Evolutionary conservation across 352 stramenopile genomes (phyloP), one percentile per base, ranked within the genome.

Genomic region (Phytopythium chamaehyphon): DNA sequence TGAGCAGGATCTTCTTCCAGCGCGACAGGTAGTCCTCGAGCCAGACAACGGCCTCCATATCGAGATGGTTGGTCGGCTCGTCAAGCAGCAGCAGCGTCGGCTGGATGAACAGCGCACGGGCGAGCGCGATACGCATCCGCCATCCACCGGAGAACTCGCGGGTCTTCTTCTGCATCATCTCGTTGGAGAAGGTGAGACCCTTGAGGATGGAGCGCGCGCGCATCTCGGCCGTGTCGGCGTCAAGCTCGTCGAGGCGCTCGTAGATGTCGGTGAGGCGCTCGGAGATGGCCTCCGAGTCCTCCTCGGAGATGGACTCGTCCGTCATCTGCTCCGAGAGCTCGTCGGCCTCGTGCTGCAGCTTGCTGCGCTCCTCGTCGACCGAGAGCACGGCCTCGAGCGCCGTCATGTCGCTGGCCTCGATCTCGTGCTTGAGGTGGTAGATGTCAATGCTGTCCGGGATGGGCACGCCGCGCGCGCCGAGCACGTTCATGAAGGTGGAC

Each of bases 11-110:
- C 64, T 98, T 98, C 66, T 96, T 96, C 92, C 95, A 98, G 67
- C 90, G 94, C 46, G 84, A 82, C 36, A 99, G 65, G 66, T 99
- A 99, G 73, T 99, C 93, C 66, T 99, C 97, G 7, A 99, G 76
- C 97, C 97, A 99, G 48, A 99, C 96, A 15, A 98, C 96, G 37
- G 96, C 96, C 70, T 99, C 93, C 89, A 99, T 98, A 68, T 99
- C 96, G 62, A 98, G 82, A 62, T 96, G 86, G 62, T 97, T 98
- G 24, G 94, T 98, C 14, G 95, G 94, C 69, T 98, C 93, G 79
- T 98, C 93, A 6, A 98, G 75, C 57, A 98, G 64, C 61, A 98
- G 64, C 55, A 98, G 69, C 31, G 88, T 97, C 22, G 95, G 94
- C 70, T 98, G 85, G 69, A 99, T 97, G 66, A 99, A 99, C 33